A percentile compares a stretch with the other conserved stretches of the same genome.
phyloP scores from a whole-genome alignment of 2,329 filamentous ascomycete genomes.

The Alternaria brassicicola region DNA sequence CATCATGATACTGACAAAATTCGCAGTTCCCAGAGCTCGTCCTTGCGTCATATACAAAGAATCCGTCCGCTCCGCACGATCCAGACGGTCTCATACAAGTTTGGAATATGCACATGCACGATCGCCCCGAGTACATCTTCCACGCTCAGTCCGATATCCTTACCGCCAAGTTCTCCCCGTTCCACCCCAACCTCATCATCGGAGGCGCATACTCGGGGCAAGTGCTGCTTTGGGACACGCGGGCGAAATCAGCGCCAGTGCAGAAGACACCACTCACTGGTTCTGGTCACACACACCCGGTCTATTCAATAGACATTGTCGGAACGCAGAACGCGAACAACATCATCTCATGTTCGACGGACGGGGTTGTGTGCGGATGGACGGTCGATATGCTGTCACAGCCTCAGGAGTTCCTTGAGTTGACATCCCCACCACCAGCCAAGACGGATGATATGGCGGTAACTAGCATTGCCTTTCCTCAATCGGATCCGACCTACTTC shows the following conservation, averaged over 20 bases:
- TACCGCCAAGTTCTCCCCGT: slow-evolving; percentile 96
- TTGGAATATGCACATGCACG: slow-evolving; percentile 95
- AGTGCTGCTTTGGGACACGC: slow-evolving; percentile 95
- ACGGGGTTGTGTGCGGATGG: slow-evolving; percentile 96
- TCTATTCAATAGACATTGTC: slow-evolving; percentile 94
- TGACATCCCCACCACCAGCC: slow-evolving; percentile 78
- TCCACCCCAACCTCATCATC: slow-evolving; percentile 94
- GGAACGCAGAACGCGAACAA: slow-evolving; percentile 99
- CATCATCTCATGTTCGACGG: slow-evolving; percentile 95
- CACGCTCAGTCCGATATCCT: slow-evolving; percentile 95
- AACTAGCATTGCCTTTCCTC: slow-evolving; percentile 91
- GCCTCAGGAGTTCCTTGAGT: slow-evolving; percentile 89
- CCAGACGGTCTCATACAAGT: slow-evolving; percentile 93
- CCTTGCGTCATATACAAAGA: slow-evolving; percentile 95
- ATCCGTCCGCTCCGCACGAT: slow-evolving; percentile 90
- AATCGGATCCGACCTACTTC: slow-evolving; percentile 96
- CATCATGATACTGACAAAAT: slow-evolving; percentile 23
- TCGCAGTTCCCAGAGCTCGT: slow-evolving; percentile 81
- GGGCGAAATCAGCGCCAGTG: slow-evolving; percentile 79
- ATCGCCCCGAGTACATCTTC: slow-evolving; percentile 94
- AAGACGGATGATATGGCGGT: slow-evolving; percentile 94
- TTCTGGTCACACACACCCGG: slow-evolving; percentile 92
- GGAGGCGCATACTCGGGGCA: slow-evolving; percentile 97
- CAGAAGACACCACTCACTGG: slow-evolving; percentile 96
- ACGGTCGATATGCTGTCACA: slow-evolving; percentile 97